Percentiles rank a stretch among this genome's conserved stretches.
phyloP scores from a whole-genome alignment of 345 rosid genomes.

The Mercurialis annua region DNA sequence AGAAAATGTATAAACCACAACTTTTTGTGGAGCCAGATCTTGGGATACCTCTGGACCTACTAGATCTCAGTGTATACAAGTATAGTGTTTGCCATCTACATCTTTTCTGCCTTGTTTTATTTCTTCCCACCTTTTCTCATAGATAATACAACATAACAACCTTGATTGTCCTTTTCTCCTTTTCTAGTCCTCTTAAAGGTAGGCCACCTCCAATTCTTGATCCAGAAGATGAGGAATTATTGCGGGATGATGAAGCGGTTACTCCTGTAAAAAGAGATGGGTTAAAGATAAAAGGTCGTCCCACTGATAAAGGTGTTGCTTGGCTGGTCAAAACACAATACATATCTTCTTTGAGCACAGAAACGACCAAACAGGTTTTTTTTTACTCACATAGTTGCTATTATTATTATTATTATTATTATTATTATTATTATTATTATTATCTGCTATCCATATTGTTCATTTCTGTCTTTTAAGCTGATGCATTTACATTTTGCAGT shows the following conservation, averaged over 20 bases:
- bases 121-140: not conserved
- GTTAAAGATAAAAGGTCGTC: constrained; percentile 82
- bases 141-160: not conserved
- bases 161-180: constrained; percentile 18
- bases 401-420: not conserved
- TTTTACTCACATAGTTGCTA: too few species aligned
- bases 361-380: constrained; percentile 79
- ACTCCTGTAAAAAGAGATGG: constrained; percentile 87
- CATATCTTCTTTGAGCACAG: constrained; percentile 83
- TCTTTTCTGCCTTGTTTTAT: not conserved
- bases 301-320: constrained; percentile 89
- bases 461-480: constrained; percentile 10
- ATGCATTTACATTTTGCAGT: constrained; percentile 45
- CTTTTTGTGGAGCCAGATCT: constrained; percentile 95
- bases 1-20: constrained; percentile 85
- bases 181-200: constrained; percentile 57
- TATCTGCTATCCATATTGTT: constrained; percentile 12
- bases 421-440: not conserved
- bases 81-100: constrained; percentile 30
- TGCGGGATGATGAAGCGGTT: constrained; percentile 78
- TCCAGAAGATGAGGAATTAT: constrained; percentile 85
- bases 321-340: constrained; percentile 98
- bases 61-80: constrained; percentile 96
- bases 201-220: constrained; percentile 62
- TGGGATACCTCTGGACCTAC: constrained; percentile 94